A percentile compares a stretch with the other conserved stretches of the same genome.
Evolutionary conservation across 2,329 filamentous ascomycete species (phyloP).

Genomic region (Pochonia chlamydosporia): DNA sequence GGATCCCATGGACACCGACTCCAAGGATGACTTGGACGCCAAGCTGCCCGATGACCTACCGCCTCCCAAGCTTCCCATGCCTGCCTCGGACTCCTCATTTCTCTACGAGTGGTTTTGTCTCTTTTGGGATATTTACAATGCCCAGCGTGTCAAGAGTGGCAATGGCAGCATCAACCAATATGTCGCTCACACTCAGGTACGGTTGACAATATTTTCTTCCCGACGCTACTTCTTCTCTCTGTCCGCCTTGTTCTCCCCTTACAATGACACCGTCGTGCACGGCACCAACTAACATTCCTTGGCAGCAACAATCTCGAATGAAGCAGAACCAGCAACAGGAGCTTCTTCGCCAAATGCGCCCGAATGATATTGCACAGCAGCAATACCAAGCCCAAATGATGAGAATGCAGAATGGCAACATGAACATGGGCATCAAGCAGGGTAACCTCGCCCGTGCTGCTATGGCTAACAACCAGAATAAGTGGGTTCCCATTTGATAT

Average conservation of each 20-base stretch:
- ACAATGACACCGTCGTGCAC: background rate
- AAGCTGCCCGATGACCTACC: constrained; percentile 80
- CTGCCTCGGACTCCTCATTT: constrained; percentile 68
- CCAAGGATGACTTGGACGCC: constrained; percentile 67
- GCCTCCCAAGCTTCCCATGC: constrained; percentile 60
- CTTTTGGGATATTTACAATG: constrained; percentile 93
- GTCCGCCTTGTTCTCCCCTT: background rate
- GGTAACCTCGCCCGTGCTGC: constrained; percentile 64
- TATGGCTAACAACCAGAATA: constrained; percentile 71
- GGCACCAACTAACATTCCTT: constrained; percentile 2
- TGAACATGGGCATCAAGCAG: constrained; percentile 54
- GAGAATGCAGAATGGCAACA: constrained; percentile 58
- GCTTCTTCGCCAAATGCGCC: constrained; percentile 67
- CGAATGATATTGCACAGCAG: constrained; percentile 52
- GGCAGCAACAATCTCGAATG: constrained; percentile 60
- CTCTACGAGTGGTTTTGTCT: constrained; percentile 97
- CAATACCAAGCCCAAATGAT: constrained; percentile 59
- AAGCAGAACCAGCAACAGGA: constrained; percentile 73
- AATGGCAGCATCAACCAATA: constrained; percentile 66
- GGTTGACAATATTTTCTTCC: background rate
- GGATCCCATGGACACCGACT: constrained; percentile 76
- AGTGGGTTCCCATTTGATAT: constrained; percentile 45
- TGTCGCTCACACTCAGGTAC: constrained; percentile 76
- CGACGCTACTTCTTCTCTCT: background rate
- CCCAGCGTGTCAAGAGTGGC: constrained; percentile 66